Conservation (phyloP, 805 yeast species). For the Yarrowia yakushimensis region DNA sequence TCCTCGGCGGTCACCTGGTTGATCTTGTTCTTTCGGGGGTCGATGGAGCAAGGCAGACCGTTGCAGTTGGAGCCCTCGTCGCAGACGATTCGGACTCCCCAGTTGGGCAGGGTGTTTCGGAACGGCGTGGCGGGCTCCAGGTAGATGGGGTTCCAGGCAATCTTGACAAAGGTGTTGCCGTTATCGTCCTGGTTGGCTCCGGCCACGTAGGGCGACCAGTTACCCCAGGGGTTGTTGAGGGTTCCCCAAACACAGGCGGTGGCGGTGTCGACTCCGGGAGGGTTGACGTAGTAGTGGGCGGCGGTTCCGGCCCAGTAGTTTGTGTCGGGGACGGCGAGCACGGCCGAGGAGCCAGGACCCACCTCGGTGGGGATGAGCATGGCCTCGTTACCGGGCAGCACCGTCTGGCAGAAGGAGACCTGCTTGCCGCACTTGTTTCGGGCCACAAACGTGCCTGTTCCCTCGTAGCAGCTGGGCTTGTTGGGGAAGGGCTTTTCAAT, state of each 20-base stretch:
- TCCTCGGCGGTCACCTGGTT: constrained; percentile 50
- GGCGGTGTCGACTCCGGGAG: constrained; percentile 71
- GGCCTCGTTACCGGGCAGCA: constrained; percentile 90
- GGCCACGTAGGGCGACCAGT: constrained; percentile 93
- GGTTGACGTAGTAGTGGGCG: constrained; percentile 79
- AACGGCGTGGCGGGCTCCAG: constrained; percentile 55
- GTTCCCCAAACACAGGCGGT: constrained; percentile 89
- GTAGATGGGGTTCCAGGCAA: constrained; percentile 90
- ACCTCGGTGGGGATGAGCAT: constrained; percentile 84
- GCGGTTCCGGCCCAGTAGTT: constrained; percentile 84
- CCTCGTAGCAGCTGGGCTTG: constrained; percentile 66
- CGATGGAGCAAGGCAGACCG: constrained; percentile 79
- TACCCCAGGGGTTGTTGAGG: constrained; percentile 63
- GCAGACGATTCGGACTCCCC: constrained; percentile 73
- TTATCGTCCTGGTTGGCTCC: constrained; percentile 76
- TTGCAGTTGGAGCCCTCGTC: constrained; percentile 63
- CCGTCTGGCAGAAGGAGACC: constrained; percentile 90
- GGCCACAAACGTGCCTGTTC: constrained; percentile 69
- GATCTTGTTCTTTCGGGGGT: constrained; percentile 60
- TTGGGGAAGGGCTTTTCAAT: constrained; percentile 57
- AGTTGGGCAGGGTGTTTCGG: constrained; percentile 53
- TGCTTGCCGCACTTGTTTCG: constrained; percentile 52
- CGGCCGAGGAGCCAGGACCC: constrained; percentile 45
- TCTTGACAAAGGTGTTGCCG: constrained; percentile 73
- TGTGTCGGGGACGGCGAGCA: constrained; percentile 73